These are phyloP conservation scores for Mortierella sp. DNA, from an alignment of 371 early-diverging fungal species.

Conservation along the genomic window DNA sequence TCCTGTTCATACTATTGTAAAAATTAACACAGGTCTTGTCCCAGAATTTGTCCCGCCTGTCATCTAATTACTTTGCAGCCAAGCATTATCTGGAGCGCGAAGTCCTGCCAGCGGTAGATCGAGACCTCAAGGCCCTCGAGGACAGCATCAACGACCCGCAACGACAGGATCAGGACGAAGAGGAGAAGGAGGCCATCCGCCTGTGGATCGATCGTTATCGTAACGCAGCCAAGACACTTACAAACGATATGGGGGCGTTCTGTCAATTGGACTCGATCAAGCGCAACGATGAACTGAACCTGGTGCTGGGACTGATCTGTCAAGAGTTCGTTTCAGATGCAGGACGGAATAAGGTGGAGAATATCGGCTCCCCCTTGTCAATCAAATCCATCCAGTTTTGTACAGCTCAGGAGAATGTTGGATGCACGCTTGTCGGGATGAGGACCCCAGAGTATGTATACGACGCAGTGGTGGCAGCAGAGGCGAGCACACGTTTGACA, in stretches of 20 bases:
- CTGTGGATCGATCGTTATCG: conserved; percentile 58
- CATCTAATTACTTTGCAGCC: conserved; percentile 76
- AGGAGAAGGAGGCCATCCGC: conserved; percentile 23
- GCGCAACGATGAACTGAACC: conserved; percentile 73
- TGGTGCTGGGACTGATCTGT: conserved; percentile 67
- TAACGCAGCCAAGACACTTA: conserved; percentile 51
- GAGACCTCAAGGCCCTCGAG: conserved; percentile 60
- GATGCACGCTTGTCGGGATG: conserved; percentile 82
- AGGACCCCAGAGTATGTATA: conserved; percentile 68
- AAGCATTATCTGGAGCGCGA: conserved; percentile 71
- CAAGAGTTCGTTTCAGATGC: conserved; percentile 47
- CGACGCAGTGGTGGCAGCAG: conserved; percentile 58
- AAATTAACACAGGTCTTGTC: conserved; percentile 57
- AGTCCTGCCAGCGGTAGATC: conserved; percentile 69
- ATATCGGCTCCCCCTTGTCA: conserved; percentile 63
- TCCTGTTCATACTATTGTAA: background rate
- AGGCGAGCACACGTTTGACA: conserved; percentile 26
- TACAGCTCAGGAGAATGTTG: conserved; percentile 63
- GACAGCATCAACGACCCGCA: conserved; percentile 13
- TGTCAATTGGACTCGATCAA: conserved; percentile 67
- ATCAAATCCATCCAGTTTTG: conserved; percentile 63
- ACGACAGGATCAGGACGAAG: conserved; percentile 14
- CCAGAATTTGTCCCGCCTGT: conserved; percentile 71
- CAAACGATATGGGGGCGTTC: conserved; percentile 60
- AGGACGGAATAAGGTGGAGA: conserved; percentile 35